These are phyloP conservation scores for Chamaecyparis obtusa DNA, from an alignment of 75 land plant genomes.

Conservation along the genomic window DNA sequence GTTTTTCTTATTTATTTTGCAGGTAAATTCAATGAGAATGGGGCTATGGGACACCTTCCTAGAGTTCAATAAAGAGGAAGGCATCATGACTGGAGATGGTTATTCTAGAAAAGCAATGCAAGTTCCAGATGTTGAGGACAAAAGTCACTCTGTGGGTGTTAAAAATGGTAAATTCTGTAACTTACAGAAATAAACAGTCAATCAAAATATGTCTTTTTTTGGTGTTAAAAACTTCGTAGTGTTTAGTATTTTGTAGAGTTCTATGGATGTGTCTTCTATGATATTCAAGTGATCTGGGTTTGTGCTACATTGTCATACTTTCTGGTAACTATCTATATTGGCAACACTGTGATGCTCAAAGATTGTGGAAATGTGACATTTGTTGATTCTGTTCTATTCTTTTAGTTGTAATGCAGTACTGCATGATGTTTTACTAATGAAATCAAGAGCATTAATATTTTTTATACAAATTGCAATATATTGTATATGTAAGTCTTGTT, in stretches of 20 bases:
- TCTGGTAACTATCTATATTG: background rate
- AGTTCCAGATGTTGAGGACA: background rate
- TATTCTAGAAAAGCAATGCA: slow-evolving; percentile 12
- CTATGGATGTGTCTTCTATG: background rate
- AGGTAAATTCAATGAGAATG: slow-evolving; percentile 62
- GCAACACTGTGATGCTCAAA: background rate
- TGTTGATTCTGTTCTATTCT: background rate
- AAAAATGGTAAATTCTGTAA: background rate
- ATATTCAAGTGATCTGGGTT: background rate
- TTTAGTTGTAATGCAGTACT: background rate
- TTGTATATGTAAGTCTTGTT: background rate
- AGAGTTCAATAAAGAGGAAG: slow-evolving; percentile 25
- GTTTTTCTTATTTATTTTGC: slow-evolving; percentile 10
- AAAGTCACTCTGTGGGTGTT: background rate
- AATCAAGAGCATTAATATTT: background rate
- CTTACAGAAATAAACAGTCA: background rate
- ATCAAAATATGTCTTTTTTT: background rate
- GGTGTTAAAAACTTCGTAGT: background rate
- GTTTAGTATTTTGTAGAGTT: background rate
- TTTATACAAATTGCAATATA: background rate
- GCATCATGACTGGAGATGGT: background rate
- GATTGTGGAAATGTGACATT: background rate
- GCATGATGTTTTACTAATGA: background rate
- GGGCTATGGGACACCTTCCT: slow-evolving; percentile 68
- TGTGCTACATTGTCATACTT: background rate